Percentiles rank a stretch among this genome's conserved stretches.
phyloP scores from a whole-genome alignment of 2,329 filamentous ascomycete species.

The Xylariaceae sp. region DNA sequence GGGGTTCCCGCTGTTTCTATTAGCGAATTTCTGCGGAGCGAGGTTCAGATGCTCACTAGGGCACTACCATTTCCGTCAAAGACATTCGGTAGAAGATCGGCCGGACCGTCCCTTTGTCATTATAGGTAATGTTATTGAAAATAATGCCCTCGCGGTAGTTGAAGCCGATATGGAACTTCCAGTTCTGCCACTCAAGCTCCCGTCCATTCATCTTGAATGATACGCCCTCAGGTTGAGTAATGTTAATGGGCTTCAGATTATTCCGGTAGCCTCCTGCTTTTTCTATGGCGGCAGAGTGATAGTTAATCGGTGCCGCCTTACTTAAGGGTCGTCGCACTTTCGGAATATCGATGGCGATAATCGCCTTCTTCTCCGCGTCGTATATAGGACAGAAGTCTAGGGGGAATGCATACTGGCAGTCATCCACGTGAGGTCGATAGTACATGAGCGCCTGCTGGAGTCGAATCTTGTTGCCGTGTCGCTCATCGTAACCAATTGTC shows the following conservation, averaged over 20 bases:
- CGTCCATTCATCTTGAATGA: slow-evolving; percentile 79
- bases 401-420: slow-evolving; percentile 88
- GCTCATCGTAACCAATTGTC: slow-evolving; percentile 94
- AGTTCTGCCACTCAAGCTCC: slow-evolving; percentile 86
- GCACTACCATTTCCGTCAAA: slow-evolving; percentile 91
- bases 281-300: slow-evolving; percentile 73
- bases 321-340: slow-evolving; percentile 74
- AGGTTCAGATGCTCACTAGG: slow-evolving; percentile 57
- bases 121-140: slow-evolving; percentile 86
- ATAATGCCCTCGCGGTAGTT: slow-evolving; percentile 93
- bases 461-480: slow-evolving; percentile 76
- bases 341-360: slow-evolving; percentile 84
- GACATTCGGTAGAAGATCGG: slow-evolving; percentile 89
- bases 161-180: slow-evolving; percentile 91
- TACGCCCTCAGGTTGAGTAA: slow-evolving; percentile 86
- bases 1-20: slow-evolving; percentile 61
- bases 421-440: slow-evolving; percentile 82
- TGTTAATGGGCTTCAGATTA: slow-evolving; percentile 83
- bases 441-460: slow-evolving; percentile 96
- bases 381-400: slow-evolving; percentile 94
- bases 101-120: slow-evolving; percentile 76
- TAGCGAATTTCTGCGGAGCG: slow-evolving; percentile 12
- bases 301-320: slow-evolving; percentile 74
- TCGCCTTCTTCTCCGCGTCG: slow-evolving; percentile 75
- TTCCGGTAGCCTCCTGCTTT: slow-evolving; percentile 74